These are phyloP conservation scores for Teunomyces aglyptinius DNA, from an alignment of 805 yeast species.

Conservation along the genomic window DNA sequence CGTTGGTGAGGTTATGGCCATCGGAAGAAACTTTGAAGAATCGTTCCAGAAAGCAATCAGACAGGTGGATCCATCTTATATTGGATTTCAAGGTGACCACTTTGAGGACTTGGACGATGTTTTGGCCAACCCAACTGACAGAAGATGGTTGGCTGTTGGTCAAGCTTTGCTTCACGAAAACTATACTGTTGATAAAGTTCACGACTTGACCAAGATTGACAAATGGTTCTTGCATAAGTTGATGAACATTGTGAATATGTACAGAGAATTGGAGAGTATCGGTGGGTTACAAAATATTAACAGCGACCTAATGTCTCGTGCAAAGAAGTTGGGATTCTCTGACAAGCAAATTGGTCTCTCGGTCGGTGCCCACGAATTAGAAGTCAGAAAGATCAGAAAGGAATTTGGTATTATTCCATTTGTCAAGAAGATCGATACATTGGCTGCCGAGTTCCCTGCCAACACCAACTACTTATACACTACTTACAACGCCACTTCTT, in stretches of 20 bases:
- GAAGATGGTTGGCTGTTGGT: constrained; percentile 98
- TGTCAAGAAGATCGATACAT: constrained; percentile 94
- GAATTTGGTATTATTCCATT: constrained; percentile 80
- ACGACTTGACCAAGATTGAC: constrained; percentile 89
- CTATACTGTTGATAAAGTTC: constrained; percentile 88
- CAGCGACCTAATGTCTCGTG: constrained; percentile 66
- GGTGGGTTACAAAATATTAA: constrained; percentile 56
- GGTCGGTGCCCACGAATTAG: constrained; percentile 70
- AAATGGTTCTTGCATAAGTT: constrained; percentile 94
- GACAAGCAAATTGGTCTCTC: constrained; percentile 88
- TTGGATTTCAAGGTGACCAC: constrained; percentile 88
- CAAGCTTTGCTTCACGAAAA: constrained; percentile 91
- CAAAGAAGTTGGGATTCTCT: constrained; percentile 93
- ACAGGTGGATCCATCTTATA: constrained; percentile 86
- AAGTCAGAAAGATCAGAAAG: constrained; percentile 81
- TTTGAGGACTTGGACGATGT: constrained; percentile 75
- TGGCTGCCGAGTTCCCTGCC: constrained; percentile 99
- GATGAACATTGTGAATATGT: constrained; percentile 88
- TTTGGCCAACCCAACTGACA: constrained; percentile 84
- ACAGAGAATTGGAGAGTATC: constrained; percentile 64
- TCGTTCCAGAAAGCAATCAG: constrained; percentile 96
- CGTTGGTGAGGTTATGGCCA: constrained; percentile 99
- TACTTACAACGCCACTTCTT: constrained; percentile 86
- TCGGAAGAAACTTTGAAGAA: constrained; percentile 97
- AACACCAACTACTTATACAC: constrained; percentile 93